phyloP scores from a whole-genome alignment of 1,284 basidiomycete genomes.

The Boletus sp. region DNA sequence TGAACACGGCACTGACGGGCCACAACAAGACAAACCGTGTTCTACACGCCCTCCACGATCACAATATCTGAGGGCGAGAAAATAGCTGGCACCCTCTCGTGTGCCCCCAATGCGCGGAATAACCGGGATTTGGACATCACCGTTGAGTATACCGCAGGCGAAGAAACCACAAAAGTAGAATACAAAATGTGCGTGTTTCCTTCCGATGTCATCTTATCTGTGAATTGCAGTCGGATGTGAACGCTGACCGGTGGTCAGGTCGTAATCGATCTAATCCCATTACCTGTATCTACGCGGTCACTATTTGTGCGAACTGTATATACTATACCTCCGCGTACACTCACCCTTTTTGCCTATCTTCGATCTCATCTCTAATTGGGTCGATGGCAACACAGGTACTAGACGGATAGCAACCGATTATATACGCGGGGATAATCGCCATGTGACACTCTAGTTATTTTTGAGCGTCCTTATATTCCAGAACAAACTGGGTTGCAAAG shows the following conservation, averaged over 20 bases:
- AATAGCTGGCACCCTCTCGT: constrained; percentile 69
- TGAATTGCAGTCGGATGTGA: constrained; percentile 21
- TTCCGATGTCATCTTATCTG: constrained; percentile 17
- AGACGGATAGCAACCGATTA: constrained; percentile 15
- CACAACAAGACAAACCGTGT: constrained; percentile 79
- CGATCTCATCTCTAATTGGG: constrained; percentile 3
- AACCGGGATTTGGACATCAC: constrained; percentile 90
- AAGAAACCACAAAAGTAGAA: constrained; percentile 41
- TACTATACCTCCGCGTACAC: constrained; percentile 5
- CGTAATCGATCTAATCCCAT: constrained; percentile 38
- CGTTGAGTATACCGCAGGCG: constrained; percentile 62
- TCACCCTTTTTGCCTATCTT: constrained; percentile 1
- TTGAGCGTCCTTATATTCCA: background rate
- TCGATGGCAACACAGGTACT: constrained; percentile 27
- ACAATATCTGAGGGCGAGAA: constrained; percentile 65
- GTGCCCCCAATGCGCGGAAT: constrained; percentile 86
- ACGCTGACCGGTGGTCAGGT: constrained; percentile 73
- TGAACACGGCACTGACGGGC: constrained; percentile 2
- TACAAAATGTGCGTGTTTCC: constrained; percentile 76
- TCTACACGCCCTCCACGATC: constrained; percentile 84
- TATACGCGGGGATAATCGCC: background rate
- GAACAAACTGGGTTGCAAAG: background rate
- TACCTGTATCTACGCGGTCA: constrained; percentile 2
- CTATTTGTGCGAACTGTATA: constrained; percentile 10
- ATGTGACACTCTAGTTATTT: background rate